Evolutionary conservation across 2,329 filamentous ascomycete species (phyloP).

Genomic region (Penicillium sp.): DNA sequence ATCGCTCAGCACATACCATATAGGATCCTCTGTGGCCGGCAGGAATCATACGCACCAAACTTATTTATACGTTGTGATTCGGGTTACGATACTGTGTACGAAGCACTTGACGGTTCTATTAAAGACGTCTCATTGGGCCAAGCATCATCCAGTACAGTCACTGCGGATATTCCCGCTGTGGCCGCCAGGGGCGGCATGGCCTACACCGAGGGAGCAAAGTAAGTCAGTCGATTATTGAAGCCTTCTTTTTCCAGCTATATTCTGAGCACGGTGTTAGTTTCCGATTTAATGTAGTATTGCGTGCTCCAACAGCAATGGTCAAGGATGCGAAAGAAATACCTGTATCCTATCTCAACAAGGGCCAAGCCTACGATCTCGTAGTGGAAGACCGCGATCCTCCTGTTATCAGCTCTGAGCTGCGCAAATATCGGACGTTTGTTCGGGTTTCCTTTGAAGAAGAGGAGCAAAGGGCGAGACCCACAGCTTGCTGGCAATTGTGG

Average conservation of each 20-base stretch:
- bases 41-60: constrained; percentile 69
- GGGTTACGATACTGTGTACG: constrained; percentile 75
- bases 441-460: constrained; percentile 98
- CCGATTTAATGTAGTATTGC: constrained; percentile 84
- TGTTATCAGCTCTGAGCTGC: constrained; percentile 55
- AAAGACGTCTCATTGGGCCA: constrained; percentile 55
- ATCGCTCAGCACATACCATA: constrained; percentile 62
- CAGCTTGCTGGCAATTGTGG: constrained; percentile 86
- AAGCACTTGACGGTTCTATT: constrained; percentile 65
- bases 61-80: constrained; percentile 79
- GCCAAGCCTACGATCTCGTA: constrained; percentile 89
- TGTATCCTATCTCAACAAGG: constrained; percentile 95
- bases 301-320: constrained; percentile 91
- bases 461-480: constrained; percentile 80
- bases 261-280: constrained; percentile 54
- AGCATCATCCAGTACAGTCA: constrained; percentile 52
- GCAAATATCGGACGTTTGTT: too few relatives aligned
- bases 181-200: constrained; percentile 23
- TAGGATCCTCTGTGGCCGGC: constrained; percentile 68
- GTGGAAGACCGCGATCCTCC: constrained; percentile 74
- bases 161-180: constrained; percentile 27
- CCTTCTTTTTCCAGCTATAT: constrained; percentile 13
- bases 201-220: constrained; percentile 54
- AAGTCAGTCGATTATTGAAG: constrained; percentile 21
- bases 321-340: constrained; percentile 87